Conservation (phyloP, 106 monocot species). For the Dioscorea alata region DNA sequence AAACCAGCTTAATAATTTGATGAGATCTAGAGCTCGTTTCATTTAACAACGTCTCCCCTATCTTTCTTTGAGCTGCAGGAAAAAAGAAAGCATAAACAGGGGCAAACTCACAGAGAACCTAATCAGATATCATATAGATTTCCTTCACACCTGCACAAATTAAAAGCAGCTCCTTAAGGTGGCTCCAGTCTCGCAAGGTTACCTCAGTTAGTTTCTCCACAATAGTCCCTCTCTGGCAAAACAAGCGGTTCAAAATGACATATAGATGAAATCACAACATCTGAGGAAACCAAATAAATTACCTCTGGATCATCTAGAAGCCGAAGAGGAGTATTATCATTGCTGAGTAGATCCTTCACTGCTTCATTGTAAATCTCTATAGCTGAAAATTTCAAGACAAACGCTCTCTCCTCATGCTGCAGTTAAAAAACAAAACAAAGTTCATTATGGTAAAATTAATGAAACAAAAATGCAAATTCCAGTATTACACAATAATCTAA, state of each 20-base stretch:
- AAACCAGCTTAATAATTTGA: slow-evolving; percentile 94
- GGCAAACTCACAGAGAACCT: too few species aligned
- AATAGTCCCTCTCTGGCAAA: slow-evolving; percentile 53
- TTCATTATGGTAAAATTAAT: background rate
- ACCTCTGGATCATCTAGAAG: slow-evolving; percentile 97
- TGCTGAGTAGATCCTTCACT: slow-evolving; percentile 91
- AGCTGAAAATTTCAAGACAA: slow-evolving; percentile 86
- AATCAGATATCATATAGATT: background rate
- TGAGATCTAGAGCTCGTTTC: slow-evolving; percentile 97
- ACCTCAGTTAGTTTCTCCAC: slow-evolving; percentile 75
- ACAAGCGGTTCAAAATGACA: background rate
- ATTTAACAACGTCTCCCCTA: slow-evolving; percentile 88
- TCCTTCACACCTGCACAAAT: slow-evolving; percentile 74
- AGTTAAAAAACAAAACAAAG: background rate
- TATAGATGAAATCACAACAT: background rate
- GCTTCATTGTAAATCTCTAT: slow-evolving; percentile 99
- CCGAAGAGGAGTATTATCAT: slow-evolving; percentile 73
- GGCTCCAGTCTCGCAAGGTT: slow-evolving; percentile 50
- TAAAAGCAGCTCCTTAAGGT: slow-evolving; percentile 51
- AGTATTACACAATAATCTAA: too few species aligned
- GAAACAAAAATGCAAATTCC: background rate
- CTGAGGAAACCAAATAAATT: background rate
- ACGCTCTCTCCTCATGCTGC: slow-evolving; percentile 95
- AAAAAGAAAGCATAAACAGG: background rate
- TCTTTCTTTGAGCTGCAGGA: slow-evolving; percentile 78